A percentile compares a stretch with the other conserved stretches of the same genome.
These are phyloP conservation scores for Ramularia endophylla DNA, from an alignment of 2,329 filamentous ascomycete species.

Conservation along the genomic window DNA sequence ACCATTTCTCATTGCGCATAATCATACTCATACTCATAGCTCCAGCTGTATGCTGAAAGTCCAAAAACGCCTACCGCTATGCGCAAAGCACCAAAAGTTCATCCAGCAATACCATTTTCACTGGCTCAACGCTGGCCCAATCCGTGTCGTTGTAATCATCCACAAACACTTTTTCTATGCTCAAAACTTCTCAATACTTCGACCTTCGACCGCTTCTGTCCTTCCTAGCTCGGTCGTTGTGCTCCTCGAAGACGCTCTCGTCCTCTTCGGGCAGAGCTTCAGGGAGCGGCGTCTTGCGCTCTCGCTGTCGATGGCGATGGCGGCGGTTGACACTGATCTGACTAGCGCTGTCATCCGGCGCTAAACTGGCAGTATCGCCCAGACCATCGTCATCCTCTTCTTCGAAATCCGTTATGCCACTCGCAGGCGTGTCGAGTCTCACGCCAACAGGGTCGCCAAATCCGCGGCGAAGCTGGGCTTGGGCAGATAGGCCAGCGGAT, in stretches of 20 bases:
- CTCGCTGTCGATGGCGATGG: conserved; percentile 59
- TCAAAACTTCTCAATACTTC: conserved; percentile 11
- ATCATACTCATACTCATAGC: too few species aligned
- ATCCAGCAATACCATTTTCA: too few species aligned
- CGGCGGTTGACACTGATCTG: conserved; percentile 69
- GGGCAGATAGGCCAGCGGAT: conserved; percentile 66
- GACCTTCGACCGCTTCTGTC: conserved; percentile 8
- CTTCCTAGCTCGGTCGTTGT: conserved; percentile 6
- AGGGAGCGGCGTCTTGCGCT: conserved; percentile 62
- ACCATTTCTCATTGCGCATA: too few species aligned
- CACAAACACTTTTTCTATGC: too few species aligned
- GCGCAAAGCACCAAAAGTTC: too few species aligned
- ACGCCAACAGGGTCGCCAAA: conserved; percentile 40
- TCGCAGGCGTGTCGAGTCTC: conserved; percentile 38
- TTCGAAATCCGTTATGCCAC: conserved; percentile 29
- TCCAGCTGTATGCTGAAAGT: too few species aligned
- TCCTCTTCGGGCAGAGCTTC: conserved; percentile 66
- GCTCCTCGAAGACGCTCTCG: conserved; percentile 40
- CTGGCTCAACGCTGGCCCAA: too few species aligned
- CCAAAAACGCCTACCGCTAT: too few species aligned
- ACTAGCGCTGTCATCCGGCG: conserved; percentile 73
- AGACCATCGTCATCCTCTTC: conserved; percentile 29
- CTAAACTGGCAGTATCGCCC: conserved; percentile 48
- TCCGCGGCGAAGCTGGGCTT: conserved; percentile 55
- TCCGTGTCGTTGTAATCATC: too few species aligned